Base-by-base conservation (phyloP, 495 filamentous ascomycete species). In the Cenococcum geophilum region DNA sequence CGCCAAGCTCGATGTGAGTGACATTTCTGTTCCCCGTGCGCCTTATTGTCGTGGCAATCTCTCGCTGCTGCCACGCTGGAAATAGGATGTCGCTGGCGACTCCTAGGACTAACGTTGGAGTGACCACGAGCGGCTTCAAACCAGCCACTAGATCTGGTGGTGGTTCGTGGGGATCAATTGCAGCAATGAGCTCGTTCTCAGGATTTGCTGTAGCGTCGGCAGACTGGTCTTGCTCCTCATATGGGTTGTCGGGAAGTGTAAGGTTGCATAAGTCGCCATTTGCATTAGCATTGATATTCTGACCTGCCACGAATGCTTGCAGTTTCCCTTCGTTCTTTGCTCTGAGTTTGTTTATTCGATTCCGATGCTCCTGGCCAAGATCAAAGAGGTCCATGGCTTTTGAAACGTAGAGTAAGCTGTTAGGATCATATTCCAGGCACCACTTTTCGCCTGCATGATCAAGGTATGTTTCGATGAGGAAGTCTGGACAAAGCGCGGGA, bases 301-400 rank as follows among this genome's bases (percentile, higher is more conserved):
- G 63, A 4, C 75, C 72, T n/a, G 71, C 66, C n/a, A 72, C 4
- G 57, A 58, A 61, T 10, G 64, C 67, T 0, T 69, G 54, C 9
- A 87, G 73, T 50, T 77, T 83, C 16, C 66, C 66, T 55, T 73
- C 73, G 36, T 84, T 82, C 52, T 79, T 72, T 1, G 75, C 74
- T 18, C 86, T 71, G 14, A 80, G 73, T 9, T 67, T 49, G 53
- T 66, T 70, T 55, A 84, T 84, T 40, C 73, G 74, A 18, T 67
- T 63, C 69, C 88, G 88, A 60, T 86, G 85, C 16, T 80, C 77
- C 40, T 75, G 74, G 36, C 93, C 92, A 0, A 99, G 82, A 70
- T 99, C 93, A 71, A 99, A 99, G 12, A 97, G 80, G 68, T 97
- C 93, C 93, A 99, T 99, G 12, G 95, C 95, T 74, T 99, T 99